Conservation (phyloP, 2,329 filamentous ascomycete genomes). For the Cordyceps cicadae region DNA sequence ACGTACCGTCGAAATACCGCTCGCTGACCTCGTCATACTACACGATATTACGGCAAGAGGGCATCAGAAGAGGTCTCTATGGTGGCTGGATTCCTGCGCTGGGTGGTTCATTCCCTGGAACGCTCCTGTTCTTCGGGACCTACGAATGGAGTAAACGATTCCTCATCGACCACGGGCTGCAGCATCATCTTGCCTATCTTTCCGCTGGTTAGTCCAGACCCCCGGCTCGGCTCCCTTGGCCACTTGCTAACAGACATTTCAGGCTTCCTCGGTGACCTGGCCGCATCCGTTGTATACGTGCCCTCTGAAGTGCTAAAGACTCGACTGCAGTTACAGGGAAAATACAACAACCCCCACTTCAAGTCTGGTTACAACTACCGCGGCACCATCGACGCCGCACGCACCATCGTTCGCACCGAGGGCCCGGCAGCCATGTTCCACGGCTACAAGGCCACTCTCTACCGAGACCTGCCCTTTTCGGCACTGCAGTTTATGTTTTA, state of each 20-base stretch:
- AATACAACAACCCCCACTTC: conserved; percentile 91
- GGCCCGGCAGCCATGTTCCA: conserved; percentile 83
- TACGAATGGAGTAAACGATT: conserved; percentile 92
- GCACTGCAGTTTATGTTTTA: conserved; percentile 97
- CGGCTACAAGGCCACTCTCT: conserved; percentile 94
- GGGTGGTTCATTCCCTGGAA: conserved; percentile 86
- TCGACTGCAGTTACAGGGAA: conserved; percentile 88
- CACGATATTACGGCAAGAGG: conserved; percentile 90
- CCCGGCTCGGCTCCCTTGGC: neutral
- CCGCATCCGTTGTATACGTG: conserved; percentile 87
- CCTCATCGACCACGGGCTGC: conserved; percentile 76
- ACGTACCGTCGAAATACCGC: conserved; percentile 85
- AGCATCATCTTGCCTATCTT: conserved; percentile 78
- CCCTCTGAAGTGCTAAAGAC: conserved; percentile 97
- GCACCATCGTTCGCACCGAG: conserved; percentile 76
- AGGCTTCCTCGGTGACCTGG: conserved; percentile 91
- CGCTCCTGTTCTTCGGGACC: conserved; percentile 88
- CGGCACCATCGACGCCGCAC: conserved; percentile 71
- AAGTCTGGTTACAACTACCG: conserved; percentile 93
- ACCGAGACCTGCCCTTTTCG: conserved; percentile 89
- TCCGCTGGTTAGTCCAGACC: conserved; percentile 54
- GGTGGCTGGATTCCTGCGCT: conserved; percentile 90
- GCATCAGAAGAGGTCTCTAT: conserved; percentile 76
- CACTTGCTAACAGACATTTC: neutral
- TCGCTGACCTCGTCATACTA: conserved; percentile 85